Base-by-base conservation (phyloP, 176 grass and related monocot genomes). In the Typha latifolia region DNA sequence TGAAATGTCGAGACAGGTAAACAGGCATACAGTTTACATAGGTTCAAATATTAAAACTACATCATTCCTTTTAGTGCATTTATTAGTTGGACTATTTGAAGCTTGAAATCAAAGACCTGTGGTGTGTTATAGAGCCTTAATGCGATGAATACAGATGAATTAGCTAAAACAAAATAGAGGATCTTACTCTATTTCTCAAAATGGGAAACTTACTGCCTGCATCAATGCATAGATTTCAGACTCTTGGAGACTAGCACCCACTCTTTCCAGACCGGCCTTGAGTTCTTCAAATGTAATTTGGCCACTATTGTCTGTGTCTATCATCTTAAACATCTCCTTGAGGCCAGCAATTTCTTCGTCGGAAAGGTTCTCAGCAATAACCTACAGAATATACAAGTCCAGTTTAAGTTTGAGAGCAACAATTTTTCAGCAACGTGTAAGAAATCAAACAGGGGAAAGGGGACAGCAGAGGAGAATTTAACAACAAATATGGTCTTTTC, bases 341-440 rank as follows among this genome's bases (percentile, higher is more conserved):
- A 96, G 78, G 72, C 92, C 92, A 61, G 88, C 92, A 74, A 96
- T 87, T 79, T 96, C 92, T 77, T 96, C 92, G 64, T 96, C 92
- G 2, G 92, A 96, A 16, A 96, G 67, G 69, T 62, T 96, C 73
- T 91, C 85, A 22, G 92, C 92, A 84, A 96, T 96, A 65, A 96
- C 91, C 91, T 96, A 69, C 37, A 43, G 37, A 43, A 43, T 1
- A 43, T 43, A 10, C 37, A 43, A 43, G 10, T 43, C 37, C 37
- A 43, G 37, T 43, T 43, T 43, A 43, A 9, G 8, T 43, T 43
- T 43, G 37, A 43, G 37, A 43, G 37, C 8, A 43, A 43, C 7
- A 43, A 43, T 43, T 43, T 10, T 43, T 43, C 9, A 10, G 37
- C 9, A 43, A 7, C 5, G 5, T 43, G 5, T 43, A 43, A 43